Evolutionary conservation across 768 basidiomycete genomes (phyloP), one percentile per base, ranked within the genome.

Genomic region (Dendrothele bispora): DNA sequence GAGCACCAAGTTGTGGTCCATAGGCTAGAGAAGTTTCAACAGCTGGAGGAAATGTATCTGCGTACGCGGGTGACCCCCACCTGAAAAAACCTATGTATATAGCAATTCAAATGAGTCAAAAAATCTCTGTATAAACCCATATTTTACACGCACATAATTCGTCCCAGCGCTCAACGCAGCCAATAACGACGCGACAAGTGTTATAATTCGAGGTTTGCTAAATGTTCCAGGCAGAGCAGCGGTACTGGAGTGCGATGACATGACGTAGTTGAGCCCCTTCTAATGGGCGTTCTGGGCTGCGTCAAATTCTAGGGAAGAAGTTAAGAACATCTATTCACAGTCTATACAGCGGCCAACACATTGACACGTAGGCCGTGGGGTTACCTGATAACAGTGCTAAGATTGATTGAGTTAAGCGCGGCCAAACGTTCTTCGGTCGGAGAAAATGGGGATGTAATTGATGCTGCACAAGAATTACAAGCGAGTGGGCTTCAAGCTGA

Each of bases 1-100:
- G 72, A 25, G 74, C 60, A 4, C 80, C 80, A 5, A 87, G 72
- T 58, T 86, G 84, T 4, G 85, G 84, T 2, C 80, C 78, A 56
- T 86, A 87, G n/a, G 82, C 85, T 74, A 17, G 17, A 21, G 27
- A 5, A 42, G 24, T 15, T 39, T 17, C 8, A 27, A 5, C 6
- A n/a, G 25, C 44, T 39, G 21, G 24, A 10, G 3, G n/a, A 6
- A 14, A 4, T 1, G 20, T 27, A 15, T 20, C 10, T 18, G 18
- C 24, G 22, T 10, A 10, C 22, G 44, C 12, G 38, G 32, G 27
- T n/a, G n/a, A 39, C n/a, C 21, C 50, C 42, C 27, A 47, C 50
- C 50, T 43, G 49, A 51, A 29, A 29, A 51, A 5, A 51, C 50
- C 45, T 46, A 3, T 25, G 11, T 20, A 43, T 8, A 12, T 8